Evolutionary conservation across 345 rosid genomes (phyloP).

Genomic region (Erucastrum elatum): DNA sequence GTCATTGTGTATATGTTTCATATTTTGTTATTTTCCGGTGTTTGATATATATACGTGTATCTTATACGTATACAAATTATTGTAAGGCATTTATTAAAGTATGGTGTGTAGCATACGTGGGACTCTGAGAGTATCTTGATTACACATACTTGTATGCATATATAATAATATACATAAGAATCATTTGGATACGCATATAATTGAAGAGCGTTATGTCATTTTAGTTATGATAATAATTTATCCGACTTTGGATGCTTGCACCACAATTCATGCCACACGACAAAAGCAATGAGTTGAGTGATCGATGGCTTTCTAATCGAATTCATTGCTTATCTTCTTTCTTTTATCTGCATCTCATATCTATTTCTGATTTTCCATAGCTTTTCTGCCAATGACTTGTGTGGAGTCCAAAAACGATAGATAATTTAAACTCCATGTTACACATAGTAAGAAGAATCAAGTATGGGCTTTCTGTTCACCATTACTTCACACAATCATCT

Average conservation of each 20-base stretch:
- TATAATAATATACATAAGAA: not conserved
- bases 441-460: no score
- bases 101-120: constrained; percentile 34
- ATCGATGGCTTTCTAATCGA: constrained; percentile 34
- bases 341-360: constrained; percentile 5
- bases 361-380: not conserved
- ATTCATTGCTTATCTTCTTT: not conserved
- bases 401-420: not conserved
- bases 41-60: no score
- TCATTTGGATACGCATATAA: constrained; percentile 21
- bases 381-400: not conserved
- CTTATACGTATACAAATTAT: not conserved
- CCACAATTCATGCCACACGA: constrained; percentile 36
- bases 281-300: constrained; percentile 32
- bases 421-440: not conserved
- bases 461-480: no score
- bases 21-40: not conserved
- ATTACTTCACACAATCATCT: no score
- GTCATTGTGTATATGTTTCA: not conserved
- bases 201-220: constrained; percentile 26
- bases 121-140: constrained; percentile 18
- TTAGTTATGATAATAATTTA: constrained; percentile 28
- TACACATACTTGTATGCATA: constrained; percentile 19
- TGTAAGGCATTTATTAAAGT: not conserved
- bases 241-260: constrained; percentile 35